phyloP scores from a whole-genome alignment of 345 rosid genomes.

The Gossypium ekmanianum region DNA sequence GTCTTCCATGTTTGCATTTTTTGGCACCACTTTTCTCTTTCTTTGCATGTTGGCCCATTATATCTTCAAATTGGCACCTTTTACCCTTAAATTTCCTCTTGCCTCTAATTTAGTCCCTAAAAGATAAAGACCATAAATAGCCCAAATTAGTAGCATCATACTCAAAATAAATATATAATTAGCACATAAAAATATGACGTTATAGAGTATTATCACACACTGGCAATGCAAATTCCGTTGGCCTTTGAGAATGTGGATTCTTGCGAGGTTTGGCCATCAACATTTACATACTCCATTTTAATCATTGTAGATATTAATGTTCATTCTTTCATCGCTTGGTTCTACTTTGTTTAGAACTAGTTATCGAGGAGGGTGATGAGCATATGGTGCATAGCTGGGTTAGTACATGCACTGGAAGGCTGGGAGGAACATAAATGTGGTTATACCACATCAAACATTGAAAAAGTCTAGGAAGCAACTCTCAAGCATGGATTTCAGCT shows the following conservation, averaged over 20 bases:
- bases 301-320: neutral
- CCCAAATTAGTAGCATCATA: too few species aligned
- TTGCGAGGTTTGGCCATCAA: neutral
- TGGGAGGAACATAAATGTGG: constrained; percentile 43
- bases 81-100: too few species aligned
- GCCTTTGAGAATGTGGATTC: neutral
- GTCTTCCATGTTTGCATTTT: too few species aligned
- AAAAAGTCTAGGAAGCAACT: constrained; percentile 43
- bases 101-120: too few species aligned
- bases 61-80: too few species aligned
- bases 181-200: too few species aligned
- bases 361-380: neutral
- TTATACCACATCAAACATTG: constrained; percentile 24
- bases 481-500: constrained; percentile 48
- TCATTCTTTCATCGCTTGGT: neutral
- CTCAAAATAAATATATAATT: too few species aligned
- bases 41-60: too few species aligned
- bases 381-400: neutral
- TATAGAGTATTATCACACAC: neutral
- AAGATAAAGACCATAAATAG: too few species aligned
- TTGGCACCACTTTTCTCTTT: too few species aligned
- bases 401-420: neutral
- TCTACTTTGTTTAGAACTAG: neutral
- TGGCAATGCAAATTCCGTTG: neutral
- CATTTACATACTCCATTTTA: neutral